Conservation (phyloP, 2,329 filamentous ascomycete genomes). For the Pochonia chlamydosporia region DNA sequence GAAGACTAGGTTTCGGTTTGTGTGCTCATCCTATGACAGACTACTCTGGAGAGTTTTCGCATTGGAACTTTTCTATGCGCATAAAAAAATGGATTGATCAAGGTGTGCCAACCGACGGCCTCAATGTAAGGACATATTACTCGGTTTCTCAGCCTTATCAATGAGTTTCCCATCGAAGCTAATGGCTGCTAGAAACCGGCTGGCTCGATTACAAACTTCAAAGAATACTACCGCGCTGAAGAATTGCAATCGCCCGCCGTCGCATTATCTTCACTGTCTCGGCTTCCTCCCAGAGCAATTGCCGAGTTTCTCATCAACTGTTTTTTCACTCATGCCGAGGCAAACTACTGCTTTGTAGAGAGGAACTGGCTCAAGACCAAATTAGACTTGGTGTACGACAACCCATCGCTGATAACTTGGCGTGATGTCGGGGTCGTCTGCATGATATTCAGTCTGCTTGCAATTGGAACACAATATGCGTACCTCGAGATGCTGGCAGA, state of each 20-base stretch:
- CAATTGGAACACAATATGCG: slow-evolving; percentile 45
- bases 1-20: too few species aligned
- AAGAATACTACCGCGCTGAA: slow-evolving; percentile 39
- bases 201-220: slow-evolving; percentile 23
- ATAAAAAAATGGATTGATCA: slow-evolving; percentile 44
- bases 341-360: slow-evolving; percentile 44
- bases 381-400: slow-evolving; percentile 35
- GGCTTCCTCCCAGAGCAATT: slow-evolving; percentile 39
- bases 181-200: slow-evolving; percentile 16
- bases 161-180: too few species aligned
- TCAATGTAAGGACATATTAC: slow-evolving; percentile 17
- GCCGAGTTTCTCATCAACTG: slow-evolving; percentile 39
- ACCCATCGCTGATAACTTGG: slow-evolving; percentile 29
- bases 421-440: slow-evolving; percentile 37
- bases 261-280: slow-evolving; percentile 31
- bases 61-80: slow-evolving; percentile 48
- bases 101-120: slow-evolving; percentile 22
- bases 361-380: slow-evolving; percentile 34
- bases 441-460: slow-evolving; percentile 40
- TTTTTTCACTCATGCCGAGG: slow-evolving; percentile 43
- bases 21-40: slow-evolving; percentile 18
- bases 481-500: slow-evolving; percentile 32
- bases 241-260: slow-evolving; percentile 37
- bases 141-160: too few species aligned
- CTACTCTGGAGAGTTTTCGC: slow-evolving; percentile 46